These are phyloP conservation scores for Ilyonectria robusta DNA, from an alignment of 2,329 filamentous ascomycete species.

Conservation along the genomic window DNA sequence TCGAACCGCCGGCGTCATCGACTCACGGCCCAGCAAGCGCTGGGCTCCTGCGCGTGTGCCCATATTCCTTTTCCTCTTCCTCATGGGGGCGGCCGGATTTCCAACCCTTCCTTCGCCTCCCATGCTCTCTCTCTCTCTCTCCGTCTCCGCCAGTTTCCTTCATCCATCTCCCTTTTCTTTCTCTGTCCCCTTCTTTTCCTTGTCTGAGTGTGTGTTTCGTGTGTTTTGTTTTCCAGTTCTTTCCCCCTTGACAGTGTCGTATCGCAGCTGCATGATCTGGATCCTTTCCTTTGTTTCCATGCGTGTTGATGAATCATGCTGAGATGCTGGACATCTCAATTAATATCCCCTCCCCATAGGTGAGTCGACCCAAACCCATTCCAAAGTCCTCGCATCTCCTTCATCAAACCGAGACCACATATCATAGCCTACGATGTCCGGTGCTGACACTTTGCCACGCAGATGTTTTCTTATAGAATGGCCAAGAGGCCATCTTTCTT, in stretches of 20 bases:
- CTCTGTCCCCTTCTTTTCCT: slow-evolving; percentile 16
- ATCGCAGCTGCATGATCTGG: slow-evolving; percentile 25
- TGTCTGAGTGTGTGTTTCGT: slow-evolving; percentile 33
- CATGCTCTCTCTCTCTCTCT: slow-evolving; percentile 1
- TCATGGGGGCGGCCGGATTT: slow-evolving; percentile 17
- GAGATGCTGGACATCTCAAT: slow-evolving; percentile 56
- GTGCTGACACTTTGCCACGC: slow-evolving; percentile 19
- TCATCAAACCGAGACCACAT: not conserved
- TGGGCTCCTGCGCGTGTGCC: slow-evolving; percentile 20
- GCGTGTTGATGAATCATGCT: slow-evolving; percentile 48
- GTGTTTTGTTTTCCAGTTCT: slow-evolving; percentile 26
- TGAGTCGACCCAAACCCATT: slow-evolving; percentile 26
- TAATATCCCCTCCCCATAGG: slow-evolving; percentile 47
- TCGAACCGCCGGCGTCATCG: slow-evolving; percentile 22
- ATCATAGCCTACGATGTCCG: slow-evolving; percentile 4
- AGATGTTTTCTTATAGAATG: slow-evolving; percentile 63
- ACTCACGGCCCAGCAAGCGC: slow-evolving; percentile 23
- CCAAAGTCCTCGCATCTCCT: not conserved
- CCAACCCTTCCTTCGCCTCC: slow-evolving; percentile 8
- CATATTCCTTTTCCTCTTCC: slow-evolving; percentile 17
- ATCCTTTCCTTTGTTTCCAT: slow-evolving; percentile 37
- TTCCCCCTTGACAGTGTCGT: slow-evolving; percentile 23
- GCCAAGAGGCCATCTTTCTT: slow-evolving; percentile 52
- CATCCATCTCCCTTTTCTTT: slow-evolving; percentile 20
- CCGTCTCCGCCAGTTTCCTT: slow-evolving; percentile 20